Evolutionary conservation across 1,139 yeast species (phyloP), one percentile per base, ranked within the genome.

Genomic region (Lodderomyces jiufengensis): DNA sequence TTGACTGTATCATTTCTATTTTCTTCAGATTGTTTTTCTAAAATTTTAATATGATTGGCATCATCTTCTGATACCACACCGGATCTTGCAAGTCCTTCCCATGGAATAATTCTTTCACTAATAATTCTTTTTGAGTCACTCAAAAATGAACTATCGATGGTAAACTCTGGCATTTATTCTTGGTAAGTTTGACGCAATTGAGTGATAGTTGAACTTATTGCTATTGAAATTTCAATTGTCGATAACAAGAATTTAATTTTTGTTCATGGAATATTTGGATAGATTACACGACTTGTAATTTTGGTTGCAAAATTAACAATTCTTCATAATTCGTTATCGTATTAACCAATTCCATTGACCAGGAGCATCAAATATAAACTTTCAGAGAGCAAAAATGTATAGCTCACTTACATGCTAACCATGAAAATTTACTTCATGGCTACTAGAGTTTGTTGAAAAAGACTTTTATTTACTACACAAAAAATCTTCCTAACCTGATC

Each of bases 21-120:
- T 43, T 68, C 68, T 43, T 58, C 42, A 21, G 67, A 54, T 52
- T 69, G 70, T 44, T 76, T 77, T 52, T 84, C 94, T 48, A 85
- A 70, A 30, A 74, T 68, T 56, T 80, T 81, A 53, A 86, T 68
- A 35, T 74, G 66, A 43, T 73, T 72, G 12, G 87, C 87, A 53
- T 84, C 88, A 42, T 76, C 80, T 36, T 71, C 71, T 14, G 79
- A 62, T 31, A 90, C 70, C 33, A 81, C 76, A 33, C 78, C 80
- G 9, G 94, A 82, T 43, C 95, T 74, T 13, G 86, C 80, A 51
- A 84, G 79, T 7, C 95, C 95, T 54, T 85, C 95, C 97, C 97
- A 90, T 18, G 95, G 95, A 42, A 90, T 78, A 24, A 94, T 83
- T 47, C 95, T 76, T 43, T 85, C 84, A 50, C 94, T 73, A 48